Conservation (phyloP, 2,329 filamentous ascomycete genomes). For the Orbilia oligospora region DNA sequence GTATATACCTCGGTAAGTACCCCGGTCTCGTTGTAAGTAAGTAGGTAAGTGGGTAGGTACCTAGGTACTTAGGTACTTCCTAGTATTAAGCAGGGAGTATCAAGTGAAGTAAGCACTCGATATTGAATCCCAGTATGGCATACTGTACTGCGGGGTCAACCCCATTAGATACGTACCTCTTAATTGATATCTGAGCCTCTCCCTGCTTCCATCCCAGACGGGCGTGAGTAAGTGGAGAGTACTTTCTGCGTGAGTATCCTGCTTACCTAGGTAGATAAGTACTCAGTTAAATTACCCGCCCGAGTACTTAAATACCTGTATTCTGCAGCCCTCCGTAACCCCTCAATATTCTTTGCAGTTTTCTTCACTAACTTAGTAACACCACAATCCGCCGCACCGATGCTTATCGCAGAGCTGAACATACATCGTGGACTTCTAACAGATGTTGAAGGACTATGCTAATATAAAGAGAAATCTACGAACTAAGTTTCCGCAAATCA, state of each 20-base stretch:
- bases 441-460: neutral
- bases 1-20: no score
- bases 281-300: no score
- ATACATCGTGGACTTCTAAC: neutral
- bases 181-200: neutral
- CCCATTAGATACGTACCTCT: neutral
- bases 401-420: neutral
- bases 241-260: no score
- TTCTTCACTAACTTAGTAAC: neutral
- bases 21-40: no score
- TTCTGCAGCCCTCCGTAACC: neutral
- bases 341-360: neutral
- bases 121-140: neutral
- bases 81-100: no score
- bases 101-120: neutral
- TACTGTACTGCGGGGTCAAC: slow-evolving; percentile 11
- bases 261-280: no score
- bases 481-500: neutral
- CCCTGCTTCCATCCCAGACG: no score
- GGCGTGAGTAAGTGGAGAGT: neutral
- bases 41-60: no score
- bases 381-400: neutral
- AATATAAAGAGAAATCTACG: neutral
- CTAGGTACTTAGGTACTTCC: no score
- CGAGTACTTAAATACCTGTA: neutral